Percentiles rank a stretch among this genome's conserved stretches.
phyloP scores from a whole-genome alignment of 495 filamentous ascomycete species.

The Pseudoneurospora amorphoporcata region DNA sequence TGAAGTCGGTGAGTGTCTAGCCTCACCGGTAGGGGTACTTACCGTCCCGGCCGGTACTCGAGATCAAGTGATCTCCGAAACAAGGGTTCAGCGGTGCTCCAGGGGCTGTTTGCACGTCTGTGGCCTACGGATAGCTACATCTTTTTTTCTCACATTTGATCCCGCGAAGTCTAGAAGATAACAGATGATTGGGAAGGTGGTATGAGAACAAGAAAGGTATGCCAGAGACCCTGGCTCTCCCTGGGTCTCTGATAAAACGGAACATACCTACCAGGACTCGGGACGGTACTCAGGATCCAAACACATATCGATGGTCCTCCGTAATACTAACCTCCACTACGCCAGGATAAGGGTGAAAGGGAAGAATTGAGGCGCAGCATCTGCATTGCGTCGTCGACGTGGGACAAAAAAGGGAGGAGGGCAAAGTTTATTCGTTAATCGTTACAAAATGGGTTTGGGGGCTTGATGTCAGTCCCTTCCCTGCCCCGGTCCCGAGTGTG shows the following conservation, averaged over 20 bases:
- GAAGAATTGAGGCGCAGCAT: not conserved
- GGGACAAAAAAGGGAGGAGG: not conserved
- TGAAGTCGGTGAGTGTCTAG: not conserved
- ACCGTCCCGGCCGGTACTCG: not conserved
- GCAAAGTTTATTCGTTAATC: not conserved
- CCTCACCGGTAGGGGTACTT: not conserved
- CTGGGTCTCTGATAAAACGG: not conserved
- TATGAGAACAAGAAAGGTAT: not conserved
- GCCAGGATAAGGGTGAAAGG: not conserved
- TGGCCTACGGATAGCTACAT: not conserved
- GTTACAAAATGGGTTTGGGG: not conserved
- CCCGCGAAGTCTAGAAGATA: not conserved
- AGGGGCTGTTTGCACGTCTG: not conserved
- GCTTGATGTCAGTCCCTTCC: not conserved
- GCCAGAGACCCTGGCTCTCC: not conserved
- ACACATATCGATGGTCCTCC: not conserved
- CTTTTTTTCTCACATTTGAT: not conserved
- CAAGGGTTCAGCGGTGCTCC: not conserved
- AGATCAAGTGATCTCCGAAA: not conserved
- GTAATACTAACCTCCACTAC: not conserved
- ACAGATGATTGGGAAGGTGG: not conserved
- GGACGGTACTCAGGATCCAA: not conserved
- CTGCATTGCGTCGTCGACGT: not conserved
- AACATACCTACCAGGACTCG: not conserved
- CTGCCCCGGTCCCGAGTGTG: not conserved